Evolutionary conservation across 2,329 filamentous ascomycete species (phyloP).

Genomic region (Aspergillus felis): DNA sequence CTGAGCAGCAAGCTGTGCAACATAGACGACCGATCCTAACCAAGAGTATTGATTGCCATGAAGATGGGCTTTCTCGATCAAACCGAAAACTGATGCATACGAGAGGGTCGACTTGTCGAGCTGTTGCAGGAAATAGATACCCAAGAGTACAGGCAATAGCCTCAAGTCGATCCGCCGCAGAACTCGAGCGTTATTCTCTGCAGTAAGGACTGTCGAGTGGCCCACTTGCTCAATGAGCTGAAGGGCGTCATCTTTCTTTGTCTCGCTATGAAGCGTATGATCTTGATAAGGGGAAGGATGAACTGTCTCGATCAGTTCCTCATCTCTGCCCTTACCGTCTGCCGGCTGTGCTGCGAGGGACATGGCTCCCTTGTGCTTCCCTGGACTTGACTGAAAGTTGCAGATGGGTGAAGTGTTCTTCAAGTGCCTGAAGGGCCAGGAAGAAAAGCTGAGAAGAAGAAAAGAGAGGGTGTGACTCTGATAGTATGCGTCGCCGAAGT

Average conservation of each 20-base stretch:
- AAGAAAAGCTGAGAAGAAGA: neutral
- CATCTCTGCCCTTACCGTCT: conserved; percentile 15
- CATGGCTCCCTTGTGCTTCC: conserved; percentile 13
- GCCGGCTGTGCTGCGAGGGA: conserved; percentile 13
- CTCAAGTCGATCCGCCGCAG: conserved; percentile 50
- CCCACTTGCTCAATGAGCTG: conserved; percentile 47
- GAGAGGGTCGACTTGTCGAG: conserved; percentile 60
- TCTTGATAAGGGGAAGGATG: conserved; percentile 5
- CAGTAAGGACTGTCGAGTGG: conserved; percentile 46
- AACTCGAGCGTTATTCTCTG: conserved; percentile 51
- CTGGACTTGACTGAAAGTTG: neutral
- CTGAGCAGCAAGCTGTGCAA: conserved; percentile 53
- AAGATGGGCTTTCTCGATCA: conserved; percentile 56
- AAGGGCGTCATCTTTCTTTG: conserved; percentile 46
- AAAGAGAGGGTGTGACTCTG: neutral
- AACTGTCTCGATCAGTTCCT: conserved; percentile 27
- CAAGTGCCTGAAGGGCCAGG: neutral
- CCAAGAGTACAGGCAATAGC: conserved; percentile 54
- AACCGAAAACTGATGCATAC: conserved; percentile 61
- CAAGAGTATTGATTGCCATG: conserved; percentile 54
- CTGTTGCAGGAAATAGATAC: conserved; percentile 61
- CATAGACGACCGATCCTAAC: conserved; percentile 51
- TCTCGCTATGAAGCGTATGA: neutral
- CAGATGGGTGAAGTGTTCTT: neutral
- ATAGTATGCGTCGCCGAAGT: neutral